A percentile compares a stretch with the other conserved stretches of the same genome.
These are phyloP conservation scores for Hanseniaspora thailandica DNA, from an alignment of 805 yeast genomes.

Conservation along the genomic window DNA sequence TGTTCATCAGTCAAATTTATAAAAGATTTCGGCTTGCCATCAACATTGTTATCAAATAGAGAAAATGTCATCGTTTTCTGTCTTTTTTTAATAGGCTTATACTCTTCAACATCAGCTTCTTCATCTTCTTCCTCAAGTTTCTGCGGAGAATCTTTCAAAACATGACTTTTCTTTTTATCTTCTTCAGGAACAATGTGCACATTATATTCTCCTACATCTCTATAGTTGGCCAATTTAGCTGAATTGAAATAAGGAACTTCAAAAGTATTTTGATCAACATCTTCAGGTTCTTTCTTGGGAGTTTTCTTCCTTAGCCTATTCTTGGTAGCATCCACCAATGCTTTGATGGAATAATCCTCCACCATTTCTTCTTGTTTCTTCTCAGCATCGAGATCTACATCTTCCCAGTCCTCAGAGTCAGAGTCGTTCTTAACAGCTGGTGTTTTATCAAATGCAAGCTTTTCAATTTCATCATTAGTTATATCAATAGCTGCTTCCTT, in stretches of 20 bases:
- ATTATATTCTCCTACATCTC: background rate
- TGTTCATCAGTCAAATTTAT: background rate
- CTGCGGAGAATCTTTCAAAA: background rate
- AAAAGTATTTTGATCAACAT: background rate
- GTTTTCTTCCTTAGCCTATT: slow-evolving; percentile 4
- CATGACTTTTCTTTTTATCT: background rate
- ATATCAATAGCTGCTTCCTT: slow-evolving; percentile 36
- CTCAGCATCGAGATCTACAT: slow-evolving; percentile 33
- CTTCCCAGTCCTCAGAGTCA: slow-evolving; percentile 56
- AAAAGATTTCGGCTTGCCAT: background rate
- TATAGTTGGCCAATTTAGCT: background rate
- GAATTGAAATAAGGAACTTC: background rate
- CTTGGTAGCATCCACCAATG: slow-evolving; percentile 25
- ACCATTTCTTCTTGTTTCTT: slow-evolving; percentile 20
- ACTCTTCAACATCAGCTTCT: background rate
- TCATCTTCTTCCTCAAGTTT: background rate
- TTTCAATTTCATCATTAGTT: slow-evolving; percentile 16
- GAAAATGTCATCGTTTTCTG: background rate
- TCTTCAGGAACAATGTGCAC: background rate
- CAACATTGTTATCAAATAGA: background rate
- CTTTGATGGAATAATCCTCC: slow-evolving; percentile 34
- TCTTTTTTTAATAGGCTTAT: background rate
- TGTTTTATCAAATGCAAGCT: slow-evolving; percentile 14
- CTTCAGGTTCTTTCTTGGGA: background rate
- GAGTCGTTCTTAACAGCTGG: slow-evolving; percentile 26